Conservation (phyloP, 768 basidiomycete species). For the Phaeotremella fagi region DNA sequence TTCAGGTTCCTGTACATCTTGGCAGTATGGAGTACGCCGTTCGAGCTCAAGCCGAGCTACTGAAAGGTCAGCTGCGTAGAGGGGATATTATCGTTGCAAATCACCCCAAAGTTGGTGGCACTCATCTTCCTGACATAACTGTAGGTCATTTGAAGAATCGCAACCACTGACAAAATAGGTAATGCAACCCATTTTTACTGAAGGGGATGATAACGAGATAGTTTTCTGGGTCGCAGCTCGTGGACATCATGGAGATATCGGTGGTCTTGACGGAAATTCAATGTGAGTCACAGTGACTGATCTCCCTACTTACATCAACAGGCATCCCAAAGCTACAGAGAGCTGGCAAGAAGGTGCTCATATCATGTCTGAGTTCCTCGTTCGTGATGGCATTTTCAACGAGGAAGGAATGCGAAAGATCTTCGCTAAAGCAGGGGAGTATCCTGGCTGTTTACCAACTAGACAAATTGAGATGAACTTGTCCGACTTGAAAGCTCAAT, state of each 20-base stretch:
- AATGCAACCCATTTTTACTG: conserved; percentile 1
- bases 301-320: no score
- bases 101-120: not conserved
- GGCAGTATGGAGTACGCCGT: conserved; percentile 3
- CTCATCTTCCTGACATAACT: not conserved
- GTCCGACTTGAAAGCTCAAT: conserved; percentile 35
- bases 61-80: not conserved
- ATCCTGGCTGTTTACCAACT: conserved; percentile 28
- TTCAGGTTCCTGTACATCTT: not conserved
- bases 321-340: conserved; percentile 25
- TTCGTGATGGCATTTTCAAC: conserved; percentile 30
- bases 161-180: no score
- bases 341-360: conserved; percentile 19
- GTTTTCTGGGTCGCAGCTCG: conserved; percentile 8
- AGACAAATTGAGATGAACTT: conserved; percentile 34
- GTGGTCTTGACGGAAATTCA: conserved; percentile 11
- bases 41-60: not conserved
- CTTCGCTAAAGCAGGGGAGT: conserved; percentile 32
- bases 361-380: conserved; percentile 18
- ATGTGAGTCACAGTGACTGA: no score
- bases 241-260: conserved; percentile 2
- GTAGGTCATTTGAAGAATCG: no score
- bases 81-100: conserved; percentile 2
- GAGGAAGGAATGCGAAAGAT: conserved; percentile 30
- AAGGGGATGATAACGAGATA: conserved; percentile 50